These are phyloP conservation scores for Apiospora sp. DNA, from an alignment of 2,329 filamentous ascomycete species.

Conservation along the genomic window DNA sequence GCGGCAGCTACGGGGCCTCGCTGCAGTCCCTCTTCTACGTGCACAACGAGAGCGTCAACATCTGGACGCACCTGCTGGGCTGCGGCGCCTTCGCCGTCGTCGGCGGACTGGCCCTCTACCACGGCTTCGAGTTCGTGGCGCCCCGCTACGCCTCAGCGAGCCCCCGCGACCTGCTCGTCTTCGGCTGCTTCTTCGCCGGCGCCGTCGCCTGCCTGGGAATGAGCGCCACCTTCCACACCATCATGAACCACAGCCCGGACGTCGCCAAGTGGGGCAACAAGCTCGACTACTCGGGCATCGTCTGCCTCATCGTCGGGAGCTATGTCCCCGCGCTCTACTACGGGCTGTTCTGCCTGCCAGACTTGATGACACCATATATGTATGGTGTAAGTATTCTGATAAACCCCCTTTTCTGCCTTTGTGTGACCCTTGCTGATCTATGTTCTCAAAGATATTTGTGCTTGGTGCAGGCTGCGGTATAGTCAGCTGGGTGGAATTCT, in stretches of 20 bases:
- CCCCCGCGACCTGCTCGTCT: slow-evolving; percentile 71
- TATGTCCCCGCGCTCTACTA: slow-evolving; percentile 91
- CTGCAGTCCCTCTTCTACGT: slow-evolving; percentile 59
- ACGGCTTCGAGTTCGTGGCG: slow-evolving; percentile 51
- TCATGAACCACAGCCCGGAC: slow-evolving; percentile 81
- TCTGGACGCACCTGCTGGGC: slow-evolving; percentile 72
- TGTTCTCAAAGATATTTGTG: slow-evolving; percentile 69
- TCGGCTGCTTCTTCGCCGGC: slow-evolving; percentile 81
- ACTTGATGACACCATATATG: slow-evolving; percentile 75
- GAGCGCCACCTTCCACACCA: slow-evolving; percentile 85
- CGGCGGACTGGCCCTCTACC: slow-evolving; percentile 61
- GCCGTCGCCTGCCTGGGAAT: slow-evolving; percentile 78
- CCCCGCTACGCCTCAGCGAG: slow-evolving; percentile 73
- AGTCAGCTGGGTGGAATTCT: slow-evolving; percentile 82
- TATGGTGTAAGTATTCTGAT: slow-evolving; percentile 65
- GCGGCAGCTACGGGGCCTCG: slow-evolving; percentile 55
- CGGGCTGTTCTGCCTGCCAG: slow-evolving; percentile 76
- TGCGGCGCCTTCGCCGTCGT: slow-evolving; percentile 62
- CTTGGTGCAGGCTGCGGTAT: slow-evolving; percentile 79
- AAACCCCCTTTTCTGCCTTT: neutral
- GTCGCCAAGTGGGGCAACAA: slow-evolving; percentile 90
- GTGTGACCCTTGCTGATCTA: neutral
- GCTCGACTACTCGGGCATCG: slow-evolving; percentile 93
- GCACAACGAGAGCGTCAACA: slow-evolving; percentile 70
- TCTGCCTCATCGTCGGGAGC: slow-evolving; percentile 88